phyloP scores from a whole-genome alignment of 2,329 filamentous ascomycete species.

The Exophiala xenobiotica region DNA sequence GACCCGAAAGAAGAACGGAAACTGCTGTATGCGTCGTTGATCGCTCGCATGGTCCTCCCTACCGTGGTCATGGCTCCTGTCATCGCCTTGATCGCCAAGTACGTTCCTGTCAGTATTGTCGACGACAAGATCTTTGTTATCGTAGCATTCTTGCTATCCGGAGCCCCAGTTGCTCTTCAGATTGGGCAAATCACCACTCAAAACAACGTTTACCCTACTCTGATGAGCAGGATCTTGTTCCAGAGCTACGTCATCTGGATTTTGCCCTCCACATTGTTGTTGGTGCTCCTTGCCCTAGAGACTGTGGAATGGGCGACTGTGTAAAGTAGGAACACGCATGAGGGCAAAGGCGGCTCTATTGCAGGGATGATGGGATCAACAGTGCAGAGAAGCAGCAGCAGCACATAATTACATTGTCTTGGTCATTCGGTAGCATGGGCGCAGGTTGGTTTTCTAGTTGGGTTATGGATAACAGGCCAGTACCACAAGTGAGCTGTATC shows the following conservation, averaged over 20 bases:
- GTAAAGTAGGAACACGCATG: neutral
- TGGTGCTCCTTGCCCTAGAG: constrained; percentile 89
- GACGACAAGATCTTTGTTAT: constrained; percentile 98
- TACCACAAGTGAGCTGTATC: too few species aligned
- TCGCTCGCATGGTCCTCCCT: constrained; percentile 89
- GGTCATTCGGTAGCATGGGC: neutral
- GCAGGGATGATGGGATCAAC: neutral
- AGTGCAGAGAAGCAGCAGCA: constrained; percentile 2
- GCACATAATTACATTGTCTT: too few species aligned
- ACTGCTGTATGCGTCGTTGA: constrained; percentile 78
- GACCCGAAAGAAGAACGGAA: constrained; percentile 68
- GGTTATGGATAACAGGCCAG: too few species aligned
- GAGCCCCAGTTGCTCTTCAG: constrained; percentile 89
- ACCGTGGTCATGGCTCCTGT: constrained; percentile 90
- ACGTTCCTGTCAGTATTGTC: constrained; percentile 85
- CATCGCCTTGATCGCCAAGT: constrained; percentile 83
- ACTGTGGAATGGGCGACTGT: constrained; percentile 79
- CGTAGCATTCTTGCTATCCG: constrained; percentile 93
- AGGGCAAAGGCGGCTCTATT: neutral
- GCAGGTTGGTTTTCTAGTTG: too few species aligned
- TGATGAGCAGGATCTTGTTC: constrained; percentile 90
- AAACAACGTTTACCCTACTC: constrained; percentile 91
- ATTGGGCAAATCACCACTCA: constrained; percentile 98
- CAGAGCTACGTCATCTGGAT: constrained; percentile 99
- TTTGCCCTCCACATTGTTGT: constrained; percentile 82